Evolutionary conservation across 352 stramenopile species (phyloP), one percentile per base, ranked within the genome.

Genomic region (Phytophthora cryptogea): DNA sequence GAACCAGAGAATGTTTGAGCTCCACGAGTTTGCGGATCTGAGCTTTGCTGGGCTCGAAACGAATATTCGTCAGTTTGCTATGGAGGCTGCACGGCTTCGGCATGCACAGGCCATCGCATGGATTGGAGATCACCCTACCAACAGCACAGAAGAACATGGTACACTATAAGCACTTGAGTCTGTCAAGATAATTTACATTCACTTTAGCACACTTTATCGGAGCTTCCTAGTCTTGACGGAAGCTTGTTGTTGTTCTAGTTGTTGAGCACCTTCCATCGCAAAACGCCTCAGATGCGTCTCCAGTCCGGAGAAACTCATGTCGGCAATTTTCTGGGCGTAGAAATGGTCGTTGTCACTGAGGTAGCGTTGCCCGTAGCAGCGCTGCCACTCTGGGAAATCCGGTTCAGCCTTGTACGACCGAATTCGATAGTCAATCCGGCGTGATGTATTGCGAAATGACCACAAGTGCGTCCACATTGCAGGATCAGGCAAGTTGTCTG

Each of bases 381-480:
- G 74, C 63, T 87, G 79, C 35, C 63, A 70, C 16, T 69, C 46
- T 4, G 74, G 74, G 31, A 85, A 80, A 9, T 63, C 55, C 0
- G 64, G 54, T 7, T 63, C 48, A 43, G 57, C 74, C n/a, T 70
- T 63, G 52, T 74, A 89, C 37, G 83, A 83, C 27, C 81, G 68
- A 16, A 89, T 75, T 42, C 44, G 57, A 43, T 83, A 89, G 63
- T 83, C 61, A 16, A 40, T 42, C 1, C 64, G 62, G 8, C 47
- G 54, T 0, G 70, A 75, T 4, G 60, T 81, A 16, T 72, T 73
- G 39, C 80, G 78, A 53, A 89, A 79, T 23, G 77, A 70, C 68
- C 77, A 60, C 59, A 92, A 58, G 36, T 90, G 80, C 7, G 83
- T 89, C 74, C 82, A 86, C 57, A 90, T 80, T 3, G 68, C 62